Conservation (phyloP, 2,329 filamentous ascomycete genomes). For the Curvularia verruculosa region DNA sequence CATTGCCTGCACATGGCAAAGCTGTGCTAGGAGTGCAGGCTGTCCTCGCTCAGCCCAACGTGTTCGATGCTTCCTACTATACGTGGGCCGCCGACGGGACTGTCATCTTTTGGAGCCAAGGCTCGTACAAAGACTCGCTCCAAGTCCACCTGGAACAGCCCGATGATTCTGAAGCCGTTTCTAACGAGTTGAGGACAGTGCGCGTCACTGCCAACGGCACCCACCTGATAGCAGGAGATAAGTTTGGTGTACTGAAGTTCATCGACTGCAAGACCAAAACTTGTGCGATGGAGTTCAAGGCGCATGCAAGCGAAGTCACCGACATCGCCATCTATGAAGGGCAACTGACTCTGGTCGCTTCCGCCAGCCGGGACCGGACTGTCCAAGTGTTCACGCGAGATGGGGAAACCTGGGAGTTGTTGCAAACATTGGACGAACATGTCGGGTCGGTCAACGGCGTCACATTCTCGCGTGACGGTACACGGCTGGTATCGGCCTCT, state of each 20-base stretch:
- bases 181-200: slow-evolving; percentile 65
- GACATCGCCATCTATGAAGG: slow-evolving; percentile 76
- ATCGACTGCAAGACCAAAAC: slow-evolving; percentile 67
- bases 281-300: slow-evolving; percentile 75
- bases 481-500: slow-evolving; percentile 81
- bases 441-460: slow-evolving; percentile 82
- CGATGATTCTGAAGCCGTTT: slow-evolving; percentile 52
- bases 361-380: slow-evolving; percentile 81
- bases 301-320: slow-evolving; percentile 84
- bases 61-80: slow-evolving; percentile 73
- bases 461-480: slow-evolving; percentile 73
- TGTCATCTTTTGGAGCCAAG: slow-evolving; percentile 84
- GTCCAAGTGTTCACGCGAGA: slow-evolving; percentile 80
- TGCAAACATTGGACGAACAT: slow-evolving; percentile 93
- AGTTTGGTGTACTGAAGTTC: slow-evolving; percentile 77
- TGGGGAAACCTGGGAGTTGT: slow-evolving; percentile 69
- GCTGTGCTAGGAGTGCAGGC: slow-evolving; percentile 71
- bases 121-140: slow-evolving; percentile 68
- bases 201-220: slow-evolving; percentile 65
- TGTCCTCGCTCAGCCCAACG: slow-evolving; percentile 65
- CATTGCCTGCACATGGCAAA: slow-evolving; percentile 63
- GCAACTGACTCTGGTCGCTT: slow-evolving; percentile 72
- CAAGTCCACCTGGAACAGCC: slow-evolving; percentile 72
- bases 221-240: slow-evolving; percentile 82
- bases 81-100: slow-evolving; percentile 87